Percentiles rank a stretch among this genome's conserved stretches.
These are phyloP conservation scores for Orychophragmus violaceus DNA, from an alignment of 345 rosid genomes.

Conservation along the genomic window DNA sequence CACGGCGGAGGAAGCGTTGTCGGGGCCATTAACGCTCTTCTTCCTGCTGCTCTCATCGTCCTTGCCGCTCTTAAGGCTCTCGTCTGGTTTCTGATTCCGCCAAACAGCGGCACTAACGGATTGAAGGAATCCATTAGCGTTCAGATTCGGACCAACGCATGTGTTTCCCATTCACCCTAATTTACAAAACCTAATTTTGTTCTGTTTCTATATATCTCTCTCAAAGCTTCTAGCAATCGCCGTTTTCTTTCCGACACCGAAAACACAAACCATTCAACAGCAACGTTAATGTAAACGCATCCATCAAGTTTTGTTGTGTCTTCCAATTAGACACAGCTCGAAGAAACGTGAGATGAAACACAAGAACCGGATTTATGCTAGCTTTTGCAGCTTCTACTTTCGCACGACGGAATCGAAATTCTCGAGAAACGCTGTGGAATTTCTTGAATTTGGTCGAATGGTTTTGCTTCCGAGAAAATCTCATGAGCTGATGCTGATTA, in stretches of 20 bases:
- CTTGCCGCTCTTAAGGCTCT: constrained; percentile 31
- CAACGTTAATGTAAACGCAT: not conserved
- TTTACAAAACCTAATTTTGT: constrained; percentile 16
- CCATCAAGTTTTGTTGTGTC: constrained; percentile 6
- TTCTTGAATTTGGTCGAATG: not conserved
- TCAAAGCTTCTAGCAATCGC: not conserved
- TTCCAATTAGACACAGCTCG: constrained; percentile 1
- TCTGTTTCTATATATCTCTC: not conserved
- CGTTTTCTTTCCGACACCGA: not conserved
- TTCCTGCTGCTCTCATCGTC: constrained; percentile 27
- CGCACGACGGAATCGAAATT: not conserved
- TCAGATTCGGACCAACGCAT: constrained; percentile 78
- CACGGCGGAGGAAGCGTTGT: constrained; percentile 16
- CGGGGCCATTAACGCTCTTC: constrained; percentile 28
- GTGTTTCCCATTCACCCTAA: constrained; percentile 72
- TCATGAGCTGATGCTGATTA: constrained; percentile 11
- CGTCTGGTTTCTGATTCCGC: constrained; percentile 49
- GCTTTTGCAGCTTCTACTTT: not conserved
- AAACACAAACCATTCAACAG: not conserved
- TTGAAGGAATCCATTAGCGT: constrained; percentile 61
- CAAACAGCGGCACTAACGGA: constrained; percentile 79
- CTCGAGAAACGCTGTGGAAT: not conserved
- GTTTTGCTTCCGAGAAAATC: constrained; percentile 19
- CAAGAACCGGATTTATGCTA: not conserved
- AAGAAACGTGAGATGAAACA: constrained; percentile 8